Percentiles rank a stretch among this genome's conserved stretches.
phyloP scores from a whole-genome alignment of 768 basidiomycete species.

The Calocera cornea region DNA sequence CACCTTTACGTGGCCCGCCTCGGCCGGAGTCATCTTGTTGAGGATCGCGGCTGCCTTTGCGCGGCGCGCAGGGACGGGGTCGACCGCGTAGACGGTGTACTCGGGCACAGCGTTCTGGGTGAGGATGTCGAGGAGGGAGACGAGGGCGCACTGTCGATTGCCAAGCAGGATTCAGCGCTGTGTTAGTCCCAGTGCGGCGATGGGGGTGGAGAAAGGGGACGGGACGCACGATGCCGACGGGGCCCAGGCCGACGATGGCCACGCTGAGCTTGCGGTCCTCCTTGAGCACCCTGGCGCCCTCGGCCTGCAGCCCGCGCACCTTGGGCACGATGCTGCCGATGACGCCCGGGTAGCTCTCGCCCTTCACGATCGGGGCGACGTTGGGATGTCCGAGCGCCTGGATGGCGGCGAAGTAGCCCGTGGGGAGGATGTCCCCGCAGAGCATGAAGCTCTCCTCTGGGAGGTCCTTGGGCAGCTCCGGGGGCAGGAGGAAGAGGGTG shows the following conservation, averaged over 20 bases:
- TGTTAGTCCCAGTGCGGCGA: neutral
- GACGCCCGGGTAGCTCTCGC: conserved; percentile 42
- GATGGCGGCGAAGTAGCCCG: conserved; percentile 52
- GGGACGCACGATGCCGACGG: neutral
- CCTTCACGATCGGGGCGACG: conserved; percentile 43
- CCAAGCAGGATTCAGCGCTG: neutral
- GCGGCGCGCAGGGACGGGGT: neutral
- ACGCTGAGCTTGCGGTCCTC: neutral
- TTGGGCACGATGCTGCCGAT: neutral
- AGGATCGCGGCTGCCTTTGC: neutral
- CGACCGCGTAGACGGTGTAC: neutral
- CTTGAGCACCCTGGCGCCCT: neutral
- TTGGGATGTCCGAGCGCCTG: conserved; percentile 66
- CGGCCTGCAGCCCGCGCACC: neutral
- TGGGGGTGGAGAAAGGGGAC: neutral
- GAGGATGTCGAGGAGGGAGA: neutral
- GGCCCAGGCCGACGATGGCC: neutral
- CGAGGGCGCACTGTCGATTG: neutral
- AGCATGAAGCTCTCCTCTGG: conserved; percentile 55
- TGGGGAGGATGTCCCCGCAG: conserved; percentile 67
- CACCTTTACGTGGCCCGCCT: neutral
- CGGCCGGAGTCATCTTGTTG: neutral
- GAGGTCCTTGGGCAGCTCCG: conserved; percentile 22
- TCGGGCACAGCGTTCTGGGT: neutral
- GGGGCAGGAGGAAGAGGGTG: conserved; percentile 41